These are phyloP conservation scores for Gyrodon lividus DNA, from an alignment of 768 basidiomycete genomes.

Conservation along the genomic window DNA sequence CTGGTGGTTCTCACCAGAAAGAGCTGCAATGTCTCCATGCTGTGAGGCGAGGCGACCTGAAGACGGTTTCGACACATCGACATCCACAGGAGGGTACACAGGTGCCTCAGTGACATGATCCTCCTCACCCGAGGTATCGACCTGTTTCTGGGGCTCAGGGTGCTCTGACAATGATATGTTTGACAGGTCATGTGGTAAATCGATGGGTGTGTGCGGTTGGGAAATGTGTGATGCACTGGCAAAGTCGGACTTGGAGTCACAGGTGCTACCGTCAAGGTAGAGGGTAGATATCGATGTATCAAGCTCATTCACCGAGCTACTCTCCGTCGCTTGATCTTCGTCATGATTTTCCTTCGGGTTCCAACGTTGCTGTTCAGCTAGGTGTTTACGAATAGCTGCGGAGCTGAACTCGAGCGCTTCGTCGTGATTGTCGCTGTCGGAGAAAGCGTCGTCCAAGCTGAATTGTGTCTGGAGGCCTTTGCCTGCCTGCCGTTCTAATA, in stretches of 20 bases:
- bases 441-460: constrained; percentile 69
- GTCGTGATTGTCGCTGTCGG: constrained; percentile 53
- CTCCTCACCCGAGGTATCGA: background rate
- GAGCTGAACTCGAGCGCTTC: constrained; percentile 53
- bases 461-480: constrained; percentile 28
- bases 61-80: constrained; percentile 41
- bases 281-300: constrained; percentile 60
- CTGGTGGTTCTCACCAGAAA: background rate
- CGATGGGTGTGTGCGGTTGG: constrained; percentile 21
- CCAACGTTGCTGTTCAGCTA: constrained; percentile 49
- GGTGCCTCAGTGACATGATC: constrained; percentile 7
- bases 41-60: constrained; percentile 20
- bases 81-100: constrained; percentile 43
- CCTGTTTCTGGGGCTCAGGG: background rate
- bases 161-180: constrained; percentile 26
- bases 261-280: constrained; percentile 43
- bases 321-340: constrained; percentile 26
- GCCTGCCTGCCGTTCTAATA: constrained; percentile 23
- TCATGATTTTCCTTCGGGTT: constrained; percentile 33
- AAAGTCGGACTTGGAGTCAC: constrained; percentile 15
- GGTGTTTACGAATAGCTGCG: constrained; percentile 59
- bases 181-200: constrained; percentile 18
- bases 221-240: constrained; percentile 21
- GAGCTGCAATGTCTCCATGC: background rate
- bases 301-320: constrained; percentile 31